These are phyloP conservation scores for Nakaseomyces bracarensis DNA, from an alignment of 1,139 yeast species.

Conservation along the genomic window DNA sequence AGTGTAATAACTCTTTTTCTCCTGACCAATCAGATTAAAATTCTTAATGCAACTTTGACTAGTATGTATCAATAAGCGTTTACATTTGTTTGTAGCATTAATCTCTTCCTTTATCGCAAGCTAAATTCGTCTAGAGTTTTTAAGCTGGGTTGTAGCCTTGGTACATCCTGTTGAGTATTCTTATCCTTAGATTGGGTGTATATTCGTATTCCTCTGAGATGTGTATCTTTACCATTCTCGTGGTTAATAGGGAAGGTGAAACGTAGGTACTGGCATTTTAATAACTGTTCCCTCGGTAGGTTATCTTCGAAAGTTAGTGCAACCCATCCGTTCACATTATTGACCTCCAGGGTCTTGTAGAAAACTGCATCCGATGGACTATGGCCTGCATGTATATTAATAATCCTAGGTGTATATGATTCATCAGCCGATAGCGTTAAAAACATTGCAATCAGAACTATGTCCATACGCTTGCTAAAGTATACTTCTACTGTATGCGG, in stretches of 20 bases:
- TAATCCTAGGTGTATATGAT: slow-evolving; percentile 79
- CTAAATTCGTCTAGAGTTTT: slow-evolving; percentile 1
- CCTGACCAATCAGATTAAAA: too few relatives aligned
- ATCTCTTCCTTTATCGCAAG: not conserved
- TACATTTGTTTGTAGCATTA: too few relatives aligned
- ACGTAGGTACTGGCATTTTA: slow-evolving; percentile 68
- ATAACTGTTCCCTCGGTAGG: slow-evolving; percentile 44
- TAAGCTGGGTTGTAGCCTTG: not conserved
- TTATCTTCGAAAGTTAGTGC: slow-evolving; percentile 59
- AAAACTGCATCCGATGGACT: slow-evolving; percentile 78
- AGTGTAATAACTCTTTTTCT: too few relatives aligned
- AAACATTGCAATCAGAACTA: slow-evolving; percentile 61
- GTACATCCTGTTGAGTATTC: not conserved
- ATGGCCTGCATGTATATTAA: slow-evolving; percentile 70
- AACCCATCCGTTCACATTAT: slow-evolving; percentile 82
- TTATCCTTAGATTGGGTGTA: slow-evolving; percentile 36
- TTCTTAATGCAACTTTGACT: too few relatives aligned
- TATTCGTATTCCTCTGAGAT: slow-evolving; percentile 63
- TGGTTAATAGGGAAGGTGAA: slow-evolving; percentile 71
- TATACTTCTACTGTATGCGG: slow-evolving; percentile 80
- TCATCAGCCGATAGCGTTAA: slow-evolving; percentile 67
- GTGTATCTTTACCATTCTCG: slow-evolving; percentile 95
- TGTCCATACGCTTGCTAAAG: slow-evolving; percentile 67
- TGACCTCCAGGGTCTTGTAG: slow-evolving; percentile 58
- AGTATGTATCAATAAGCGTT: too few relatives aligned